Evolutionary conservation across 2,329 filamentous ascomycete genomes (phyloP).

Genomic region (Talaromyces rugulosus): DNA sequence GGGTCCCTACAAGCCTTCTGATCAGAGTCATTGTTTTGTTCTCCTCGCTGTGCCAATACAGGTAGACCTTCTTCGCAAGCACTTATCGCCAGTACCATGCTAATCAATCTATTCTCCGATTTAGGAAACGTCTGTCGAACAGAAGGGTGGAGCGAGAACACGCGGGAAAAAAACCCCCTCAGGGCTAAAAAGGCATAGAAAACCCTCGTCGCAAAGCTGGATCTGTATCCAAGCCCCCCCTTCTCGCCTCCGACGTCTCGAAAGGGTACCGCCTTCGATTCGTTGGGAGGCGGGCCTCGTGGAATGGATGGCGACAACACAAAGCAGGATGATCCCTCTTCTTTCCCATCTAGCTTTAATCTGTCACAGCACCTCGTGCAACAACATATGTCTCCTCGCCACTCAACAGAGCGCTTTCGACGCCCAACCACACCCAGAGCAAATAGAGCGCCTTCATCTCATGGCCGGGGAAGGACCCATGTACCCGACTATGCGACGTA

Average conservation of each 20-base stretch:
- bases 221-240: slow-evolving; percentile 58
- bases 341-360: slow-evolving; percentile 49
- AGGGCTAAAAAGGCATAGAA: background rate
- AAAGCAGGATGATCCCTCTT: slow-evolving; percentile 65
- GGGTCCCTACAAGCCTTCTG: background rate
- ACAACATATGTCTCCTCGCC: slow-evolving; percentile 38
- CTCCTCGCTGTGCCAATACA: background rate
- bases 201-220: slow-evolving; percentile 55
- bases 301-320: slow-evolving; percentile 76
- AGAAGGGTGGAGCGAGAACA: background rate
- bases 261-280: slow-evolving; percentile 48
- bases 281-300: slow-evolving; percentile 54
- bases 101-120: background rate
- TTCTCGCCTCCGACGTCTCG: slow-evolving; percentile 63
- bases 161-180: background rate
- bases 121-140: background rate
- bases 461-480: slow-evolving; percentile 29
- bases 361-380: slow-evolving; percentile 50
- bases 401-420: slow-evolving; percentile 41
- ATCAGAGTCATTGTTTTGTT: background rate
- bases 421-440: slow-evolving; percentile 19
- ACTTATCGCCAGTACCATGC: background rate
- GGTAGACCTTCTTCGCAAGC: background rate
- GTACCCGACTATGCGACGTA: slow-evolving; percentile 45
- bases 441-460: slow-evolving; percentile 24